Evolutionary conservation across 2,329 filamentous ascomycete species (phyloP).

Genomic region (Fusarium austroafricanum): DNA sequence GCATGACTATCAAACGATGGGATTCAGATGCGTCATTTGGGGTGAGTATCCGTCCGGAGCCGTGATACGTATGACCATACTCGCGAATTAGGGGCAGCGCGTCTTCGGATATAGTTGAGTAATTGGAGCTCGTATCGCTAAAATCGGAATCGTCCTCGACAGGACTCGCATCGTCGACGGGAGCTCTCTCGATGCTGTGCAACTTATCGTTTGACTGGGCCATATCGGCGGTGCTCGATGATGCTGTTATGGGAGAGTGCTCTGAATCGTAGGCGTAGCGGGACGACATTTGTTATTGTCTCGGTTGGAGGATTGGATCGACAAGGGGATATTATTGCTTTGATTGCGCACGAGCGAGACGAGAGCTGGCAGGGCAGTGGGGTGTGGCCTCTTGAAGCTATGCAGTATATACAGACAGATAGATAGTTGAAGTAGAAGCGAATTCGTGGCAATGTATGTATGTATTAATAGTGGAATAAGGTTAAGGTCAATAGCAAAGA

Average conservation of each 20-base stretch:
- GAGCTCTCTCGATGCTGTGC: constrained; percentile 16
- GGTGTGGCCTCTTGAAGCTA: not conserved
- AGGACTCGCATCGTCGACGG: constrained; percentile 29
- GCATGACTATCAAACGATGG: constrained; percentile 48
- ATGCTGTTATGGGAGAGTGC: constrained; percentile 17
- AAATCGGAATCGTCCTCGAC: constrained; percentile 41
- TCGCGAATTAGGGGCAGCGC: constrained; percentile 49
- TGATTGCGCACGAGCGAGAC: too few species aligned
- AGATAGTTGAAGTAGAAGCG: not conserved
- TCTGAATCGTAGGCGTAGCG: constrained; percentile 14
- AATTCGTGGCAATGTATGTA: too few species aligned
- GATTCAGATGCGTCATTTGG: constrained; percentile 52
- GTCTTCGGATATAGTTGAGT: constrained; percentile 52
- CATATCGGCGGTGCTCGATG: constrained; percentile 13
- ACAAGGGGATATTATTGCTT: constrained; percentile 17
- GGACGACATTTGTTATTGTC: constrained; percentile 29
- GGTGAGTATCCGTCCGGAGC: constrained; percentile 49
- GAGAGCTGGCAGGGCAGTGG: not conserved
- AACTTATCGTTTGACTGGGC: constrained; percentile 15
- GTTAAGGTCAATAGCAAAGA: not conserved
- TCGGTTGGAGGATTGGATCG: constrained; percentile 12
- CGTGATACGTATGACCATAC: constrained; percentile 53
- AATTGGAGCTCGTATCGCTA: constrained; percentile 49
- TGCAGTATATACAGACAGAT: not conserved
- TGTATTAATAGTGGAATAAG: constrained; percentile 8